Conservation (phyloP, 2,329 filamentous ascomycete genomes). For the Sclerotinia glacialis region DNA sequence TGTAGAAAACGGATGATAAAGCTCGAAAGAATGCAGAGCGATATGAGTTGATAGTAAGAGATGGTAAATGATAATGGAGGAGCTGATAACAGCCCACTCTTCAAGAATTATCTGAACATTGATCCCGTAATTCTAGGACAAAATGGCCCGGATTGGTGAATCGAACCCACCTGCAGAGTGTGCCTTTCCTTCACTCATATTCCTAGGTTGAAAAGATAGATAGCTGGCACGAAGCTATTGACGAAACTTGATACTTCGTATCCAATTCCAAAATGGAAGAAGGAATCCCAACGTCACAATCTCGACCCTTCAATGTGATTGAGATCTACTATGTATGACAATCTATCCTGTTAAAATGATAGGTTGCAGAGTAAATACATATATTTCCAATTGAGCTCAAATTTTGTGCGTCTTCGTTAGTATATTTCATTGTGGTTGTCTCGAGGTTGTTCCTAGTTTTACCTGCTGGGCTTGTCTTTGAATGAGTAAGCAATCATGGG, state of each 20-base stretch:
- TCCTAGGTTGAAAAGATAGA: neutral
- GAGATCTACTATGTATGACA: neutral
- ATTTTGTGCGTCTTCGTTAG: neutral
- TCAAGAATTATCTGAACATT: neutral
- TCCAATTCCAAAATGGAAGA: neutral
- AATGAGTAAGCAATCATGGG: no score
- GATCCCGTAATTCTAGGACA: neutral
- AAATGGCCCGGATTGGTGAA: neutral
- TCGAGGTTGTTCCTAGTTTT: no score
- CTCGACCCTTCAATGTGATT: neutral
- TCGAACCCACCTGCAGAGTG: neutral
- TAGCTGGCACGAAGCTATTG: neutral
- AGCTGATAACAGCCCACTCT: neutral
- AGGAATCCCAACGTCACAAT: neutral
- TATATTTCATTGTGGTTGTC: neutral
- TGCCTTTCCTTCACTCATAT: neutral
- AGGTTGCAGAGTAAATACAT: neutral
- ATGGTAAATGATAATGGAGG: neutral
- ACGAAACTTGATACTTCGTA: neutral
- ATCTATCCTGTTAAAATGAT: neutral
- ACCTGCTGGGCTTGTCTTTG: no score
- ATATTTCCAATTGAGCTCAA: neutral
- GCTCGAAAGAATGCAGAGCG: neutral
- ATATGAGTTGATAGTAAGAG: neutral
- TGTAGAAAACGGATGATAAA: no score